Percentiles rank a stretch among this genome's conserved stretches.
Evolutionary conservation across 805 yeast species (phyloP).

Genomic region (Wickerhamia fluorescens): DNA sequence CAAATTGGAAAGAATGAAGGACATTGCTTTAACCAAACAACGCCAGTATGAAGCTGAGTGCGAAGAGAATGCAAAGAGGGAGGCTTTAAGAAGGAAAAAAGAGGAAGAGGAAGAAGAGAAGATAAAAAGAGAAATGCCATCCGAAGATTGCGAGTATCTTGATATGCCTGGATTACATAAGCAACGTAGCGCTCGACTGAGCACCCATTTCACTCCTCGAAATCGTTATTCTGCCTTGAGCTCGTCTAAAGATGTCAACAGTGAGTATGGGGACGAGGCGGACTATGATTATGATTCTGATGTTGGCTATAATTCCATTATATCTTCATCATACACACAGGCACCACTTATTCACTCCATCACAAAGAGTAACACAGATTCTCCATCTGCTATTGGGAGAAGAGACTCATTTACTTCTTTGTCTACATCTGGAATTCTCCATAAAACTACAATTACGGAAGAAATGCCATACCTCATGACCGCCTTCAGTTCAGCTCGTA

Average conservation of each 20-base stretch:
- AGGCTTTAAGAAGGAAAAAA: conserved; percentile 1
- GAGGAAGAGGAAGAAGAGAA: conserved; percentile 2
- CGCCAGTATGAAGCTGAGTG: not conserved
- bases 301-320: conserved; percentile 15
- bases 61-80: conserved; percentile 1
- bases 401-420: conserved; percentile 22
- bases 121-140: conserved; percentile 1
- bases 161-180: too few species aligned
- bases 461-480: conserved; percentile 61
- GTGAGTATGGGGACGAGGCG: not conserved
- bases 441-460: conserved; percentile 49
- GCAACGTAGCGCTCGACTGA: conserved; percentile 1
- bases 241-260: not conserved
- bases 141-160: too few species aligned
- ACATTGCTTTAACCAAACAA: conserved; percentile 6
- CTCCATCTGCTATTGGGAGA: conserved; percentile 7
- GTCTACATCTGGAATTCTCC: conserved; percentile 32
- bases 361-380: conserved; percentile 13
- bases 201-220: too few species aligned
- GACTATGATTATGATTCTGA: conserved; percentile 18
- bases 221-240: too few species aligned
- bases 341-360: conserved; percentile 36
- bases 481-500: conserved; percentile 60
- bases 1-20: conserved; percentile 27
- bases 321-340: conserved; percentile 13